A percentile compares a stretch with the other conserved stretches of the same genome.
Conservation (phyloP, 192 early-diverging fungal genomes). For the Mortierella claussenii region DNA sequence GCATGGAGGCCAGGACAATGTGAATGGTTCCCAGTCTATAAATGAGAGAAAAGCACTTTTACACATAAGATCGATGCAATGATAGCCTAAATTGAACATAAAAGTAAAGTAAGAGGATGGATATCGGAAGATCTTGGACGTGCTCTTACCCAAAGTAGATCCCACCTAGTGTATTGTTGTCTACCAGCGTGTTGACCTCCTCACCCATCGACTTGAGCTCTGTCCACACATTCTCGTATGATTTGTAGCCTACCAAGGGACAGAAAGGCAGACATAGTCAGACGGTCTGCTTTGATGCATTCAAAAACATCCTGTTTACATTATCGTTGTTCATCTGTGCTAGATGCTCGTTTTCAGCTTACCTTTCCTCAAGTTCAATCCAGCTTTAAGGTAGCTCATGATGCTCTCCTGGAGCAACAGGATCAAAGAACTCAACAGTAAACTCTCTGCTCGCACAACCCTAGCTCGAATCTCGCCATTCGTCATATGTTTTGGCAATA, state of each 20-base stretch:
- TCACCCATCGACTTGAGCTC: slow-evolving; percentile 62
- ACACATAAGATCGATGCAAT: not conserved
- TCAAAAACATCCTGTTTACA: not conserved
- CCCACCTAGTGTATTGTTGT: slow-evolving; percentile 61
- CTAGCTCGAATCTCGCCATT: slow-evolving; percentile 64
- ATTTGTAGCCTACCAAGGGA: slow-evolving; percentile 64
- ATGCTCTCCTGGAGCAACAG: slow-evolving; percentile 60
- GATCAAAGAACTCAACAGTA: slow-evolving; percentile 61
- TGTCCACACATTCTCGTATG: slow-evolving; percentile 60
- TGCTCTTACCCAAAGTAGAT: slow-evolving; percentile 65
- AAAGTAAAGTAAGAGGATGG: not conserved
- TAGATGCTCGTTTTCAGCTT: slow-evolving; percentile 16
- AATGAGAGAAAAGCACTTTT: not conserved
- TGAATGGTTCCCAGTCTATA: slow-evolving; percentile 52
- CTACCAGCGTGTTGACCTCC: slow-evolving; percentile 48
- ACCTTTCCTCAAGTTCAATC: slow-evolving; percentile 66
- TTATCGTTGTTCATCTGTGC: no score
- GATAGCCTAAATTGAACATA: no score
- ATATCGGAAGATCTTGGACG: no score
- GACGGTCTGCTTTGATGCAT: no score
- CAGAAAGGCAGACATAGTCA: no score
- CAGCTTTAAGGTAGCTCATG: slow-evolving; percentile 62
- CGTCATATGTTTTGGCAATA: slow-evolving; percentile 49
- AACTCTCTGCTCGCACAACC: slow-evolving; percentile 62
- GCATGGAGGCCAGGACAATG: slow-evolving; percentile 58